Base-by-base conservation (phyloP, 176 grass and related monocot genomes). In the Aegilops umbellulata region DNA sequence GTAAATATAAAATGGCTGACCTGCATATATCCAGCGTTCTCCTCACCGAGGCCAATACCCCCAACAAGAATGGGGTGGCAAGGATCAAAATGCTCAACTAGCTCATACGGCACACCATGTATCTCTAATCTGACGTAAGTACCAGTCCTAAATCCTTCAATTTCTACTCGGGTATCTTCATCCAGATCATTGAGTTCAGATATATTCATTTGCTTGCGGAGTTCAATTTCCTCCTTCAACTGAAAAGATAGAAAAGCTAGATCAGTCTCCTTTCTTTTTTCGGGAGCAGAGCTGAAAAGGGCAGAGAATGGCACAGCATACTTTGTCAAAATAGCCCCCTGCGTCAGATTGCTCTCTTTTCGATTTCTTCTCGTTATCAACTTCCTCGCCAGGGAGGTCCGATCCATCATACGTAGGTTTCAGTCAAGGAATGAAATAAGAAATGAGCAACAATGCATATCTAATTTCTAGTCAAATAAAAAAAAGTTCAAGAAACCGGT, bases 21-120 rank as follows among this genome's bases (percentile, higher is more conserved):
- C 97, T 99, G 97, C 97, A 94, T 99, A 79, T 87, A 99, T 79
- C 97, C 97, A 46, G 90, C 76, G 86, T 94, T 96, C 76, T 99
- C 94, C 83, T 99, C 97, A 32, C 94, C 94, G 83, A 96, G 93
- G 36, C 92, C 93, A 86, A 96, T 76, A 68, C 97, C 97, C 66
- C 97, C 97, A 79, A 99, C 87, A 29, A 99, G 87, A 69, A 99
- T 88, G 75, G 97, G 97, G 65, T 99, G 94, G 60, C 82, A 69
- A 62, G 94, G 92, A 87, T 96, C 90, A 86, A 99, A 99, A 90
- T 99, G 84, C 88, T 99, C 94, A 47, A 96, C 90, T 78, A 99
- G 88, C 88, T 99, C 97, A 89, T 78, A 94, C 16, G 97, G 97
- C 78, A 99, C 90, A 86, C 84, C 88, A 90, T 92, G 97, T 74